phyloP scores from a whole-genome alignment of 2,329 filamentous ascomycete species.

The Trematosphaeria pertusa region DNA sequence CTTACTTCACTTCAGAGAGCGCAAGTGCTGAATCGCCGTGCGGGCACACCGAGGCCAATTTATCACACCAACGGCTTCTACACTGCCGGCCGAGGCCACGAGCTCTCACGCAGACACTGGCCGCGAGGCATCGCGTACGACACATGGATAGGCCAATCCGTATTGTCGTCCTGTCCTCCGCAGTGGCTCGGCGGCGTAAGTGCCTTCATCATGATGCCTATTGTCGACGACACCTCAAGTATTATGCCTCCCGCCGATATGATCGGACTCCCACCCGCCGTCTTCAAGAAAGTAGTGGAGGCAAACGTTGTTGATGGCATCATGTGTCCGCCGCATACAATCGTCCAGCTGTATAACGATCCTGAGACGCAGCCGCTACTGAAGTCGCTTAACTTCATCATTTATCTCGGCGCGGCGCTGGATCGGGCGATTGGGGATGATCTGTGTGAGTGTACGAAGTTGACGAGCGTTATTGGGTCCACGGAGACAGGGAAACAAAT shows the following conservation, averaged over 20 bases:
- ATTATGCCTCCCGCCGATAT: slow-evolving; percentile 17
- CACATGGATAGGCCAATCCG: slow-evolving; percentile 15
- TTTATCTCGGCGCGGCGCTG: slow-evolving; percentile 19
- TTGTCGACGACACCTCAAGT: slow-evolving; percentile 11
- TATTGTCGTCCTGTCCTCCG: slow-evolving; percentile 19
- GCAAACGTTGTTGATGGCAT: slow-evolving; percentile 18
- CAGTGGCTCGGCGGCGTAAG: slow-evolving; percentile 26
- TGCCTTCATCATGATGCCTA: slow-evolving; percentile 13
- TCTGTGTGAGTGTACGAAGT: slow-evolving; percentile 16
- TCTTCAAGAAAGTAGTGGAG: slow-evolving; percentile 19
- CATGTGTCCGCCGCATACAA: slow-evolving; percentile 19
- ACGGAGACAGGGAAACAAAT: slow-evolving; percentile 23
- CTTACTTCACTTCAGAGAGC: no score
- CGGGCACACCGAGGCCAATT: slow-evolving; percentile 21
- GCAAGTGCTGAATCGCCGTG: neutral
- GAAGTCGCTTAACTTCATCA: slow-evolving; percentile 20
- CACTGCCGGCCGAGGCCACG: neutral
- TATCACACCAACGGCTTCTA: slow-evolving; percentile 19
- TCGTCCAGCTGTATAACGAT: slow-evolving; percentile 21
- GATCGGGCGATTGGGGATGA: slow-evolving; percentile 23
- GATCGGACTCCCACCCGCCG: slow-evolving; percentile 4
- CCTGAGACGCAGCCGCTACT: slow-evolving; percentile 13
- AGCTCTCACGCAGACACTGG: slow-evolving; percentile 17
- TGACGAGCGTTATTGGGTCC: slow-evolving; percentile 23
- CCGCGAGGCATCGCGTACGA: slow-evolving; percentile 23